Evolutionary conservation across 768 basidiomycete species (phyloP).

Genomic region (Hebeloma cylindrosporum): DNA sequence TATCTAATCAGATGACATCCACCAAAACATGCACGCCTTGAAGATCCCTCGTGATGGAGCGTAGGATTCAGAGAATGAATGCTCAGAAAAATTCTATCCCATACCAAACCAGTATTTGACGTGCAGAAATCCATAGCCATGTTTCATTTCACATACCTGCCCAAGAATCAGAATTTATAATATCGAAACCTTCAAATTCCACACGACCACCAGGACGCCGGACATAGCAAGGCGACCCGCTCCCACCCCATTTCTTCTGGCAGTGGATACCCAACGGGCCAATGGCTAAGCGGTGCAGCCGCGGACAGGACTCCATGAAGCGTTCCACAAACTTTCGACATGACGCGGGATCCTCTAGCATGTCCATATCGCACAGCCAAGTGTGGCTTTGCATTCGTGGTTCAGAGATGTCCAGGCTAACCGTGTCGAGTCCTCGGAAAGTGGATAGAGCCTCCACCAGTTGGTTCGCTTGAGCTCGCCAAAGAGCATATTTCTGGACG

Average conservation of each 20-base stretch:
- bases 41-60: too few species aligned
- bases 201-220: too few species aligned
- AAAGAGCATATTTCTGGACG: too few species aligned
- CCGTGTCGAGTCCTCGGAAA: neutral
- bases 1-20: too few species aligned
- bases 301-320: neutral
- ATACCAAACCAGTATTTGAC: too few species aligned
- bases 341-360: neutral
- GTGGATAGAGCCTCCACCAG: neutral
- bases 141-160: neutral
- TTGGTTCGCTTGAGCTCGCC: neutral
- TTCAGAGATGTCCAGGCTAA: neutral
- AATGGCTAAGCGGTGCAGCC: neutral
- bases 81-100: too few species aligned
- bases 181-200: constrained; percentile 2
- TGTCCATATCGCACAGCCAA: neutral
- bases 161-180: neutral
- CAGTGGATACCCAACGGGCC: too few species aligned
- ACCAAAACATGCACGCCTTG: too few species aligned
- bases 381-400: neutral
- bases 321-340: neutral
- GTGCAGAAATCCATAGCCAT: too few species aligned
- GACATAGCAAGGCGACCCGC: too few species aligned
- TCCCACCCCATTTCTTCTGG: too few species aligned
- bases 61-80: too few species aligned